A percentile compares a stretch with the other conserved stretches of the same genome.
These are phyloP conservation scores for Cyberlindnera mrakii DNA, from an alignment of 805 yeast species.

Conservation along the genomic window DNA sequence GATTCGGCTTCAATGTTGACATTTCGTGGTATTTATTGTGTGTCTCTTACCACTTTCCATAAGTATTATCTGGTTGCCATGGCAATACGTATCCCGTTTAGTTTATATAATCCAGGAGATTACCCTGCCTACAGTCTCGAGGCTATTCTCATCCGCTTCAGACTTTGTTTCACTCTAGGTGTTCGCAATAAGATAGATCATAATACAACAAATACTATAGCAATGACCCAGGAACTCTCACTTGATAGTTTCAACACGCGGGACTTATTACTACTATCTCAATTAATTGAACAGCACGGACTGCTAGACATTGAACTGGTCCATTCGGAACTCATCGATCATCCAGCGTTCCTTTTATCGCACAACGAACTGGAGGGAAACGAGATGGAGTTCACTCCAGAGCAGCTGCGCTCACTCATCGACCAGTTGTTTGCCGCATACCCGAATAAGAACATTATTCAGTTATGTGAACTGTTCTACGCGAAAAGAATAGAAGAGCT, in stretches of 20 bases:
- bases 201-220: background rate
- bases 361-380: slow-evolving; percentile 16
- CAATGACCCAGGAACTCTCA: slow-evolving; percentile 1
- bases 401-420: slow-evolving; percentile 4
- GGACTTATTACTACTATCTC: slow-evolving; percentile 17
- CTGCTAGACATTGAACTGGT: slow-evolving; percentile 6
- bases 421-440: slow-evolving; percentile 1
- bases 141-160: too few relatives aligned
- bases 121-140: too few relatives aligned
- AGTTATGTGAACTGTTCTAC: slow-evolving; percentile 20
- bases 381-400: slow-evolving; percentile 5
- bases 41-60: too few relatives aligned
- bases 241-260: slow-evolving; percentile 16
- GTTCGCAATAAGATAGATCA: background rate
- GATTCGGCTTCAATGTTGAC: too few relatives aligned
- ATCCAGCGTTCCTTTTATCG: slow-evolving; percentile 19
- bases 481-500: slow-evolving; percentile 13
- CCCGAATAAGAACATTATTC: slow-evolving; percentile 10
- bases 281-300: slow-evolving; percentile 20
- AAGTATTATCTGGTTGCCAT: too few relatives aligned
- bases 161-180: too few relatives aligned
- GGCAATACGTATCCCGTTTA: too few relatives aligned
- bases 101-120: too few relatives aligned
- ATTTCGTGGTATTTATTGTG: too few relatives aligned
- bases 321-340: slow-evolving; percentile 11